Evolutionary conservation across 805 yeast species (phyloP), one percentile per base, ranked within the genome.

Genomic region (Cyberlindnera japonica): DNA sequence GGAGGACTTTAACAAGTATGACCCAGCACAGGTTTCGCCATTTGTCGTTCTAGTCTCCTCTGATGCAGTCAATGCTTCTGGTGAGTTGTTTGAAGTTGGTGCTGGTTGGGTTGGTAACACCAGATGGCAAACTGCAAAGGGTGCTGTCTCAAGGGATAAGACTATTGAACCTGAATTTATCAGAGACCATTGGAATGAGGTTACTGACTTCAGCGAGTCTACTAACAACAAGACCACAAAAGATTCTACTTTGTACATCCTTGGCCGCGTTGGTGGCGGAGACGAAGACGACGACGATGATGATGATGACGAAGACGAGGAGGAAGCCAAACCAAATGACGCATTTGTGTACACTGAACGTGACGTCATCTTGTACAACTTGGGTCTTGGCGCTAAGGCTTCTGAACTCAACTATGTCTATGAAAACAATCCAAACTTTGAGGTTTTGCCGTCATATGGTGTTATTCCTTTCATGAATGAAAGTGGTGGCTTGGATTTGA

Each of bases 81-180:
- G 97, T 42, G 83, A 83, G 62, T 65, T 84, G 47, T 91, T 81
- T 62, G 99, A 91, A 71, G 83, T 81, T 51, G 99, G 98, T 52
- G 96, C 93, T 44, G 98, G 96, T 31, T 91, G 97, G 96, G 72
- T 86, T 53, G 97, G 95, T 56, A 78, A 79, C 64, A 90, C 96
- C 29, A 78, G 97, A 70, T 90, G 93, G 91, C 95, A 91, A 68
- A 79, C 96, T 62, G 82, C 95, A 40, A 79, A 81, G 48, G 98
- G 99, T 52, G 83, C 75, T 33, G 84, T 84, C 13, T 73, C 77
- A 26, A 76, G 73, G 45, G 54, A 51, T 19, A 53, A 54, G 32
- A 47, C 54, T 13, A 54, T 64, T 26, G 77, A 75, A 13, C 81
- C 87, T 16, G 98, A 91, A 64, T 75, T 77, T 53, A 68, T 91